phyloP scores from a whole-genome alignment of 495 filamentous ascomycete species.

The Penicillium alfredii region DNA sequence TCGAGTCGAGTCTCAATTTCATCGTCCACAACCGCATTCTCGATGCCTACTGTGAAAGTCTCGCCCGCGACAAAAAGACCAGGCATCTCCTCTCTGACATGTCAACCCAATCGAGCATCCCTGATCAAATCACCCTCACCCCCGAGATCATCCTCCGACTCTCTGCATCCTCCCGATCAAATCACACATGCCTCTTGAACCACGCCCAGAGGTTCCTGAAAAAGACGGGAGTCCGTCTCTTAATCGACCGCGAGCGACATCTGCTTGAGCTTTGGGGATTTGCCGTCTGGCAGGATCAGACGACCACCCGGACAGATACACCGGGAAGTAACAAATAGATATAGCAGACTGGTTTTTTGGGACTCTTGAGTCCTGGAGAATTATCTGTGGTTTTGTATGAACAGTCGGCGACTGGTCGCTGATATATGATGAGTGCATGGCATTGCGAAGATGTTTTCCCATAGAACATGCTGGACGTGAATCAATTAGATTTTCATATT shows the following conservation, averaged over 20 bases:
- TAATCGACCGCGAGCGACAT: constrained; percentile 39
- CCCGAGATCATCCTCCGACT: constrained; percentile 13
- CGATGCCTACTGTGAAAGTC: constrained; percentile 29
- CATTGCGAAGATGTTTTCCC: too few relatives aligned
- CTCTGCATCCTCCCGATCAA: not conserved
- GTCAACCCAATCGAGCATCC: constrained; percentile 1
- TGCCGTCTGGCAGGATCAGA: constrained; percentile 37
- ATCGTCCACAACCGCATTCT: constrained; percentile 34
- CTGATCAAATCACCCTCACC: constrained; percentile 18
- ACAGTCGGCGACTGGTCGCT: too few relatives aligned
- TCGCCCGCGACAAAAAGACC: constrained; percentile 23
- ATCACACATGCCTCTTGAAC: constrained; percentile 13
- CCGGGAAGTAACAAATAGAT: too few relatives aligned
- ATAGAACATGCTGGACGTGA: too few relatives aligned
- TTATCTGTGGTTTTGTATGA: too few relatives aligned
- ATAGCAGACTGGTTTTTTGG: too few relatives aligned
- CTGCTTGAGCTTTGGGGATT: constrained; percentile 35
- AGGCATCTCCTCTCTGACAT: constrained; percentile 7
- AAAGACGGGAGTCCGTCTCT: constrained; percentile 19
- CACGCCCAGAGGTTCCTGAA: constrained; percentile 26
- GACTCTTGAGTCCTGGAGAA: too few relatives aligned
- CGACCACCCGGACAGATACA: too few relatives aligned
- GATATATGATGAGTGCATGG: too few relatives aligned
- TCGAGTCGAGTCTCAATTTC: constrained; percentile 30
- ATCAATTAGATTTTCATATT: too few relatives aligned